phyloP scores from a whole-genome alignment of 2,329 filamentous ascomycete genomes.

The Aspergillus terreus region DNA sequence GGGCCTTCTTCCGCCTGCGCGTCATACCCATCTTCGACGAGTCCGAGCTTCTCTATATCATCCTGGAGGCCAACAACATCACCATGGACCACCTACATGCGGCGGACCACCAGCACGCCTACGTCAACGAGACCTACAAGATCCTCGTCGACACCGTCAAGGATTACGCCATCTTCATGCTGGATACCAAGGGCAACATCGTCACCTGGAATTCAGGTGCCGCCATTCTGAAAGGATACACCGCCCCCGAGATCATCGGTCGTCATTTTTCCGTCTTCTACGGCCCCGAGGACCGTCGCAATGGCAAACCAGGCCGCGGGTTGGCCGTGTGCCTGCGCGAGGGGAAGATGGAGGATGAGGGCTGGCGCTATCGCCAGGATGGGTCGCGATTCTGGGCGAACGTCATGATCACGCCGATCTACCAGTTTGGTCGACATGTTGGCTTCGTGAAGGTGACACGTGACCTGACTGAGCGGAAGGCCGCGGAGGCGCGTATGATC shows the following conservation, averaged over 20 bases:
- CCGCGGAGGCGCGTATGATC: conserved; percentile 53
- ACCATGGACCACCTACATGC: conserved; percentile 25
- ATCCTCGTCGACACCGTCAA: conserved; percentile 60
- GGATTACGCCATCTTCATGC: conserved; percentile 62
- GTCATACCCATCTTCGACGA: conserved; percentile 43
- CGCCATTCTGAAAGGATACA: conserved; percentile 55
- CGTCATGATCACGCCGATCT: conserved; percentile 56
- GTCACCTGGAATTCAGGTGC: conserved; percentile 58
- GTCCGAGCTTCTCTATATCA: conserved; percentile 37
- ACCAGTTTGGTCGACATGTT: conserved; percentile 50
- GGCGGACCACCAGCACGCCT: conserved; percentile 40
- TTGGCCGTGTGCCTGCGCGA: conserved; percentile 52
- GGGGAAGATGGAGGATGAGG: conserved; percentile 57
- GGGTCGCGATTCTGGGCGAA: conserved; percentile 60
- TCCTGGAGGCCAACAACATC: conserved; percentile 41
- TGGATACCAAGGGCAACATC: conserved; percentile 54
- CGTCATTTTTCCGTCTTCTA: conserved; percentile 59
- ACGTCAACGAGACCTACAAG: conserved; percentile 55
- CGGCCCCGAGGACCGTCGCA: conserved; percentile 47
- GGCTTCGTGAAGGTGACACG: conserved; percentile 59
- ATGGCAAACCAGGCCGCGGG: conserved; percentile 51
- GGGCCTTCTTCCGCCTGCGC: conserved; percentile 27
- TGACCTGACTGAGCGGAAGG: conserved; percentile 55
- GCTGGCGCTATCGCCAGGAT: conserved; percentile 58
- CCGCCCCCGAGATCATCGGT: conserved; percentile 52